Evolutionary conservation across 2,329 filamentous ascomycete species (phyloP), one percentile per base, ranked within the genome.

Genomic region (Aspergillus pseudoglaucus): DNA sequence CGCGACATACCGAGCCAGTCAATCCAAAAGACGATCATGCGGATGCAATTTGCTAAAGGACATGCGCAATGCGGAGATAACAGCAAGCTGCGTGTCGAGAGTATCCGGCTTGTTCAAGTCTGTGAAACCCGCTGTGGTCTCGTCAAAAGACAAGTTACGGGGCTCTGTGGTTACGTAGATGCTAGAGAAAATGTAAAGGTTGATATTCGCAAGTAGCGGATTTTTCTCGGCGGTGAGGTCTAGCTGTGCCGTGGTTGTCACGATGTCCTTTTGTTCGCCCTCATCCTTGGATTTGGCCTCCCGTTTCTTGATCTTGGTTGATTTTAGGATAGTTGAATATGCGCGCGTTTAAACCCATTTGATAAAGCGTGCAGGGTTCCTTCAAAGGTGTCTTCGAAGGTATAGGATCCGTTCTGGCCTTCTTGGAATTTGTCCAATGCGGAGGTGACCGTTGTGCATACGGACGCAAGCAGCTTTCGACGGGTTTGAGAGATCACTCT

Each of bases 311-410:
- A n/a, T n/a, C n/a, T n/a, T 14, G 14, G 12, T 20, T 39, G 33
- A 15, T 44, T 33, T 7, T 7, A 33, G 8, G 15, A 49, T 12
- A 22, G 37, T 23, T n/a, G 47, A 44, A 33, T 52, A 52, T 40
- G n/a, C 46, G 6, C 50, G 10, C 44, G 47, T 22, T 35, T 52
- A 47, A 22, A 44, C 44, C 47, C 47, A 52, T 25, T 52, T 37
- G 33, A 50, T 47, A 22, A 50, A 52, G 15, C 45, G 42, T 6
- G 42, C 37, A 52, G 30, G 14, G 42, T 50, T n/a, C 37, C 50
- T 17, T 52, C 50, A 9, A 37, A 43, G 8, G 42, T 47, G 15
- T 52, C 45, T 10, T 48, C 18, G 27, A 48, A 52, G 10, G 15
- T 44, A 25, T 52, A 52, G 10, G 45, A 18, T 6, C 35, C 40